These are phyloP conservation scores for Meredithiella fracta DNA, from an alignment of 2,329 filamentous ascomycete genomes.

Conservation along the genomic window DNA sequence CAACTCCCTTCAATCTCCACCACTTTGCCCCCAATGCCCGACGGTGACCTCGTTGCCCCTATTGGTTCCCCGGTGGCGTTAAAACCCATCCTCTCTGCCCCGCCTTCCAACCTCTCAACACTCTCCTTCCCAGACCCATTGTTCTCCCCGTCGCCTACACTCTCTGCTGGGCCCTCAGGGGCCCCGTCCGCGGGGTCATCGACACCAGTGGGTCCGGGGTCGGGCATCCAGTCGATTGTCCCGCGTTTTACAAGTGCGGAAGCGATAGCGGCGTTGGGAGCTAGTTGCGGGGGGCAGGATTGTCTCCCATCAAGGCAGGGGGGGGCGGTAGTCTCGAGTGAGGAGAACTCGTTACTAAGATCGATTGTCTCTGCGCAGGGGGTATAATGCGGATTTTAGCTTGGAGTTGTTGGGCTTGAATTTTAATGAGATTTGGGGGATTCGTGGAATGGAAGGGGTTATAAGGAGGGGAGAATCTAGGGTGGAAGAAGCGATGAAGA, in stretches of 20 bases:
- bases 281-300: neutral
- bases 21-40: neutral
- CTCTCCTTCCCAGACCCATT: conserved; percentile 11
- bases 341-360: conserved; percentile 13
- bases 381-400: conserved; percentile 36
- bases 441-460: conserved; percentile 24
- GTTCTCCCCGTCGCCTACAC: conserved; percentile 21
- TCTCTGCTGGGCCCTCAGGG: conserved; percentile 19
- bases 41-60: neutral
- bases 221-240: neutral
- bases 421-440: conserved; percentile 41
- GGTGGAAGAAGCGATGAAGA: neutral
- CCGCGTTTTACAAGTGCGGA: neutral
- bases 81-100: neutral
- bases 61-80: neutral
- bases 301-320: conserved; percentile 18
- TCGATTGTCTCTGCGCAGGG: conserved; percentile 16
- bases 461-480: neutral
- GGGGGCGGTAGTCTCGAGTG: neutral
- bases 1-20: neutral
- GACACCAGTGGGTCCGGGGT: conserved; percentile 17
- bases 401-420: conserved; percentile 37
- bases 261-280: neutral
- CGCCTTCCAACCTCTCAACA: conserved; percentile 2
- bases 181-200: conserved; percentile 21